These are phyloP conservation scores for Knoxia roxburghii DNA, from an alignment of 257 asterid species.

Conservation along the genomic window DNA sequence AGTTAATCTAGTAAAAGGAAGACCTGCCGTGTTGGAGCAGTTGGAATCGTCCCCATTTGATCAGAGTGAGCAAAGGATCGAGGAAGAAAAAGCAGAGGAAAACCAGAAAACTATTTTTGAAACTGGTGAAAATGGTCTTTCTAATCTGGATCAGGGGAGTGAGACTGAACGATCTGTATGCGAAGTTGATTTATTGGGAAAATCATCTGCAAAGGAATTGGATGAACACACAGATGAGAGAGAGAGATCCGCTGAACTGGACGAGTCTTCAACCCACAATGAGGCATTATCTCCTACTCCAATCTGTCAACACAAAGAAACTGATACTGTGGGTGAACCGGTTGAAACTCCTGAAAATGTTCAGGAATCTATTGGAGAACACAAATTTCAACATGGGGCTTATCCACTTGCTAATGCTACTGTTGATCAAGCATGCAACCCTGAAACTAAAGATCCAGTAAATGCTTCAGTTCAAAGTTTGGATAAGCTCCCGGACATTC, in stretches of 20 bases:
- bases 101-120: not conserved
- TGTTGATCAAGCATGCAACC: not conserved
- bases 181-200: constrained; percentile 5
- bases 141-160: constrained; percentile 12
- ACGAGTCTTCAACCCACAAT: too few species aligned
- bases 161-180: constrained; percentile 10
- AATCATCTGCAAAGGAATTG: too few species aligned
- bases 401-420: not conserved
- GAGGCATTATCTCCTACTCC: too few species aligned
- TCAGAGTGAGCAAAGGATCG: constrained; percentile 6
- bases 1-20: not conserved
- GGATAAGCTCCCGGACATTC: not conserved
- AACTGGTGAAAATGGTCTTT: not conserved
- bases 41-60: not conserved
- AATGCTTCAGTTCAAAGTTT: not conserved
- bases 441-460: constrained; percentile 1
- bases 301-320: not conserved
- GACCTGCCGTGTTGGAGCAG: not conserved
- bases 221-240: too few species aligned
- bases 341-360: constrained; percentile 1
- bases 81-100: not conserved
- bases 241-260: too few species aligned
- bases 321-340: not conserved
- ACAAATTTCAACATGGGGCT: not conserved
- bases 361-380: not conserved